Base-by-base conservation (phyloP, 2,329 filamentous ascomycete species). In the Shiraia sp. region DNA sequence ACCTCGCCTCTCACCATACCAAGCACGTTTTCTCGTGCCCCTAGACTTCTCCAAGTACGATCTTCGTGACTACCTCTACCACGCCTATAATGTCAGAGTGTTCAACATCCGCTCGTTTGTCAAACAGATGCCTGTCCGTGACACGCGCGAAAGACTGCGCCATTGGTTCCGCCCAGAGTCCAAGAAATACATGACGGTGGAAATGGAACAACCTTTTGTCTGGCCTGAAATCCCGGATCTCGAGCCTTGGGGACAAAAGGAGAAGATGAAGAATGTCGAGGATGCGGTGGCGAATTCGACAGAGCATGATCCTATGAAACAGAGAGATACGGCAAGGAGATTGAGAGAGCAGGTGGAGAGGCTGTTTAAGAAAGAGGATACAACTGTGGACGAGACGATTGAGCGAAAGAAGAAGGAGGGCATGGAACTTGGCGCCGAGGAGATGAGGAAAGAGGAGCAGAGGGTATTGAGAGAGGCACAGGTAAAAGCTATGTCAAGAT, bases 21-120 rank as follows among this genome's bases (percentile, higher is more conserved):
- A 88, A 68, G 93, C 92, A 51, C 86, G 85, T 60, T 99, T 99
- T 81, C 79, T 86, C 62, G 92, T 96, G 23, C 93, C 93, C 9
- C 80, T 97, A 58, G 84, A 82, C 59, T 90, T 96, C 78, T 95
- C 90, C 78, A 99, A 99, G 75, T 86, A 97, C 71, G 93, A 99
- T 70, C 75, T 99, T 29, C 88, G 90, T 70, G 91, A 96, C 75
- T 99, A 97, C 76, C 85, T 99, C 49, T 88, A 82, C 75, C 85
- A 95, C 70, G 81, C 81, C 30, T 99, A 99, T 78, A 79, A 80
- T 47, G 85, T 97, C 48, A 79, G 85, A 51, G 75, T 82, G 37
- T 78, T 58, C 54, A 66, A 78, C 53, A 83, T 97, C 49, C 87
- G 92, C 48, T 90, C 88, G 38, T 92, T 82, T 64, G 81, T 97